Base-by-base conservation (phyloP, 345 rosid species). In the Hibiscus tridactylites region DNA sequence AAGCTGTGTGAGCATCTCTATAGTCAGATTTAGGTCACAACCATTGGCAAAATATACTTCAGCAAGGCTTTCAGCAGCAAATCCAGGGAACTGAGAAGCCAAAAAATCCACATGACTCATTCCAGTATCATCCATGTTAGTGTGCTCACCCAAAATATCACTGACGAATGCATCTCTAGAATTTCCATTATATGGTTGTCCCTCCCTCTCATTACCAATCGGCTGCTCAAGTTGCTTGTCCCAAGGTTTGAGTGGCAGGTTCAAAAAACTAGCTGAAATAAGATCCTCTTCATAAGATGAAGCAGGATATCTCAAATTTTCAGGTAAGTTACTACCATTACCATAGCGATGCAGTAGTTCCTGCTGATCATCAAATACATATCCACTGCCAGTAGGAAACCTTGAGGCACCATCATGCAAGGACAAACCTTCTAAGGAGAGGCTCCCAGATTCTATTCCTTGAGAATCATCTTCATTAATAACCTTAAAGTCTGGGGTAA, bases 1-100 rank as follows among this genome's bases (percentile, higher is more conserved):
- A 24, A 96, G 93, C 81, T 92, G 98, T 74, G 91, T 96, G 70
- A 96, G 98, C 94, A 92, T 96, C 82, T 96, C 99, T 70, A 96
- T 76, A 9, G 99, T 96, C 80, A 89, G 80, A 71, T 87, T 89
- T 78, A 96, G 77, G 81, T 96, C 98, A 78, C 91, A 88, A 24
- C 93, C 91, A 84, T 87, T 92, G 73, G 99, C 96, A 74, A 80
- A 81, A 82, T 85, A 96, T 71, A 96, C 99, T 79, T 96, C 98
- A 17, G 91, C 88, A 37, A 96, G 93, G 84, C 99, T 92, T 79
- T 92, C 99, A 65, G 91, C 84, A 72, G 96, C 92, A 79, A 96
- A 96, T 29, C 97, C 99, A 75, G 99, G 95, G 78, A 96, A 96
- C 58, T 90, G 88, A 62, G 90, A 85, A 35, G 88, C 96, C 87